These are phyloP conservation scores for Fusarium sp. DNA, from an alignment of 2,329 filamentous ascomycete genomes.

Conservation along the genomic window DNA sequence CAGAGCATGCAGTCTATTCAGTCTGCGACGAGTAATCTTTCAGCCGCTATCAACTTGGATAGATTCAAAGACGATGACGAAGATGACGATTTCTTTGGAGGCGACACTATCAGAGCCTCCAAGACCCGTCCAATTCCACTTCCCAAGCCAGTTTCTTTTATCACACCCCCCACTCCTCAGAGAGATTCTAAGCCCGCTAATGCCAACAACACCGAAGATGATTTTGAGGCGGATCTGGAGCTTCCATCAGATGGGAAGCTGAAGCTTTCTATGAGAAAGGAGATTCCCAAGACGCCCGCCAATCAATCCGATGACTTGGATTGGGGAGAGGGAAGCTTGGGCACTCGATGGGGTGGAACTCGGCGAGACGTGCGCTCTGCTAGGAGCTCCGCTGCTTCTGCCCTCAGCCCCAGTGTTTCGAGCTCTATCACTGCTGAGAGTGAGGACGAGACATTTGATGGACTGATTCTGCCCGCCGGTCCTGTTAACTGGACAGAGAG, in stretches of 20 bases:
- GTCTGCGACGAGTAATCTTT: constrained; percentile 52
- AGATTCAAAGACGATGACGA: constrained; percentile 73
- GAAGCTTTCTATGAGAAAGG: constrained; percentile 69
- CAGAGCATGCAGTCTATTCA: constrained; percentile 40
- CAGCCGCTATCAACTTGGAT: constrained; percentile 68
- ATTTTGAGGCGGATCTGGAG: constrained; percentile 79
- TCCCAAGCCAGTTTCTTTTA: constrained; percentile 62
- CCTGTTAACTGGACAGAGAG: constrained; percentile 86
- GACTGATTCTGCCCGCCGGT: constrained; percentile 85
- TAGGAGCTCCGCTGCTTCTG: constrained; percentile 87
- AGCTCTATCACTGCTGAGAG: constrained; percentile 93
- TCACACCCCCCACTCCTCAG: constrained; percentile 67
- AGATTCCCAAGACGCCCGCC: constrained; percentile 72
- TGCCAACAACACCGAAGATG: constrained; percentile 62
- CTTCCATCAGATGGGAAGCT: constrained; percentile 75
- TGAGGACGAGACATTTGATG: constrained; percentile 91
- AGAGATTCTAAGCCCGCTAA: constrained; percentile 54
- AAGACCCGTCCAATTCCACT: constrained; percentile 65
- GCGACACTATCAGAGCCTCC: constrained; percentile 75
- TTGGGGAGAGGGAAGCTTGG: constrained; percentile 93
- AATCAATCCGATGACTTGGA: constrained; percentile 81
- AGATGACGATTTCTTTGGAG: constrained; percentile 71
- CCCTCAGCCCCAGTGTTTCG: constrained; percentile 90
- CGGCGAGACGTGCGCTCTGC: constrained; percentile 81
- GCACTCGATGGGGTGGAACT: constrained; percentile 90